Evolutionary conservation across 1,284 basidiomycete genomes (phyloP).

Genomic region (Coniophora puteana): DNA sequence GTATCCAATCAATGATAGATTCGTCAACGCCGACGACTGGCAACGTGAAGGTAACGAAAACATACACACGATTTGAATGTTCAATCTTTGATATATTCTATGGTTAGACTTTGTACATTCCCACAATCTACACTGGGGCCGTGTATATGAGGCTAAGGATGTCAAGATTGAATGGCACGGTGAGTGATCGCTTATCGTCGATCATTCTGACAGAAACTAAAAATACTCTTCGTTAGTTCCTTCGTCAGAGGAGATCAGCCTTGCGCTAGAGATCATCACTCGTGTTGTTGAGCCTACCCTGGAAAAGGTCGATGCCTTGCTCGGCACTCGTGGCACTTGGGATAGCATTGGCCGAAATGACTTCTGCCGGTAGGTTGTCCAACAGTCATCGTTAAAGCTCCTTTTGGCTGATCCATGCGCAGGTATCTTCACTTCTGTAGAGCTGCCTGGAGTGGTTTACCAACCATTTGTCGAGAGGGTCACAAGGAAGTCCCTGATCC

Average conservation of each 20-base stretch:
- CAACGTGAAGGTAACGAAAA: no score
- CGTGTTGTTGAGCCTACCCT: conserved; percentile 71
- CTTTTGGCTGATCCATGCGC: conserved; percentile 5
- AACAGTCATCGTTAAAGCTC: background rate
- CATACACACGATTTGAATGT: background rate
- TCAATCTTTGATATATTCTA: conserved; percentile 5
- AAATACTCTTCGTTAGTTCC: conserved; percentile 50
- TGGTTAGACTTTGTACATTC: conserved; percentile 63
- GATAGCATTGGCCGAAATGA: conserved; percentile 83
- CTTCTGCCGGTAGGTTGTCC: conserved; percentile 74
- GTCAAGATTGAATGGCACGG: conserved; percentile 89
- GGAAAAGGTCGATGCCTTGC: conserved; percentile 53
- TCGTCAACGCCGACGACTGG: conserved; percentile 86
- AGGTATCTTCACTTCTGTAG: conserved; percentile 65
- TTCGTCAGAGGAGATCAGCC: conserved; percentile 64
- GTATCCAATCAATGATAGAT: conserved; percentile 81
- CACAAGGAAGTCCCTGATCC: conserved; percentile 51
- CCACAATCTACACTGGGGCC: conserved; percentile 84
- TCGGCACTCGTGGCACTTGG: conserved; percentile 59
- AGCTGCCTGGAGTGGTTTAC: conserved; percentile 70
- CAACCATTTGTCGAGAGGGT: conserved; percentile 63
- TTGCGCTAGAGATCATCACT: conserved; percentile 71
- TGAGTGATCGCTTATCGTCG: conserved; percentile 61
- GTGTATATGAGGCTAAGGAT: conserved; percentile 75
- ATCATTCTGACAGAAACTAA: no score